Evolutionary conservation across 2,329 filamentous ascomycete genomes (phyloP), one percentile per base, ranked within the genome.

Genomic region (Alternaria sp.): DNA sequence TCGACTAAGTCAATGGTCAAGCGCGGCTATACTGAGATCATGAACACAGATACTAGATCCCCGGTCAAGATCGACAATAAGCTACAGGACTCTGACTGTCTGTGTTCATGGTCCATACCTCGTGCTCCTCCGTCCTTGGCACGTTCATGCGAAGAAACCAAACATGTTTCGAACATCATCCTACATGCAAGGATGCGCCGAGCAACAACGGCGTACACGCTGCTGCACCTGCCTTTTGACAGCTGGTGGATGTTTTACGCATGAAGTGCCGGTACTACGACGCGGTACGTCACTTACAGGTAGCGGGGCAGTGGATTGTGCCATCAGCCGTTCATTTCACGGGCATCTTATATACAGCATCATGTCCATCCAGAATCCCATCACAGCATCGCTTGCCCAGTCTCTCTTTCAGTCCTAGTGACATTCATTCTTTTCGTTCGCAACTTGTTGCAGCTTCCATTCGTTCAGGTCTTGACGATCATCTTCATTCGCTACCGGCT

Each of bases 121-220:
- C 13, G 40, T 15, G 17, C n/a, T 28, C 43, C 19, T 19, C 56
- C 44, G 30, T 54, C 60, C 30, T 59, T 54, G 45, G 36, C 32
- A 43, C 54, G 26, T 62, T 57, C 49, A 59, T 61, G 44, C 60
- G 36, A 69, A 61, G 67, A 69, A 69, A 67, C 67, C 43, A 72
- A 73, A 76, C 72, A 72, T 74, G 74, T 76, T 76, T 75, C 71
- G 68, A 67, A 55, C 59, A 57, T 28, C 52, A 52, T 15, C 51
- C 54, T 36, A 21, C 15, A 15, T 19, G 49, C 68, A 66, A 62
- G 66, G 72, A 61, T 64, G 23, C 43, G 21, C 36, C 26, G n/a
- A 32, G 46, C 62, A 61, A 63, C 17, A 59, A 13, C 25, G 19
- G 25, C 30, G 47, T 30, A 17, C 26, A 8, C 25, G 25, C 23